These are phyloP conservation scores for Tephrocybe sp. DNA, from an alignment of 768 basidiomycete genomes.

Conservation along the genomic window DNA sequence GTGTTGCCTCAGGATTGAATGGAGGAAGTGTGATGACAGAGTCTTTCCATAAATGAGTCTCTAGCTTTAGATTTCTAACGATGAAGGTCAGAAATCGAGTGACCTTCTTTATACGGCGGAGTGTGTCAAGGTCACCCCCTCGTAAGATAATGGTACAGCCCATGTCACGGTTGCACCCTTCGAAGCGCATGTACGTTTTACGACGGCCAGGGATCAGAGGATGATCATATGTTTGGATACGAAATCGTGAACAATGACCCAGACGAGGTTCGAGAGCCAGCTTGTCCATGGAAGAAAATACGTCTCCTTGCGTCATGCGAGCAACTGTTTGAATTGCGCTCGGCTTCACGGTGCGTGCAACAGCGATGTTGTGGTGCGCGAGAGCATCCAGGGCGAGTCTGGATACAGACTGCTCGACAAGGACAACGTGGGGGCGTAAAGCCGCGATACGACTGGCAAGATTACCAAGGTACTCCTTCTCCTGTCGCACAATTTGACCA, in stretches of 20 bases:
- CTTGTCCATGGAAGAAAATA: conserved; percentile 95
- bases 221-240: conserved; percentile 94
- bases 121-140: conserved; percentile 79
- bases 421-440: conserved; percentile 86
- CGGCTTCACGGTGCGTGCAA: conserved; percentile 86
- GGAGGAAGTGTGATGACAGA: conserved; percentile 75
- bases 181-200: conserved; percentile 98
- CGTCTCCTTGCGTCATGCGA: conserved; percentile 93
- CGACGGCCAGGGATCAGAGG: conserved; percentile 88
- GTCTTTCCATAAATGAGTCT: conserved; percentile 93
- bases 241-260: conserved; percentile 84
- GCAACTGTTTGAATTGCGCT: conserved; percentile 86
- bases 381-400: conserved; percentile 87
- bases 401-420: conserved; percentile 91
- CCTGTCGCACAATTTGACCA: conserved; percentile 87
- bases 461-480: conserved; percentile 89
- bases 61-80: conserved; percentile 90
- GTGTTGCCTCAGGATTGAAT: conserved; percentile 66
- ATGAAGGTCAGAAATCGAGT: conserved; percentile 91
- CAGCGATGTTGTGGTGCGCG: conserved; percentile 81
- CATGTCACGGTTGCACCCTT: conserved; percentile 90
- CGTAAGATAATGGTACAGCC: conserved; percentile 93
- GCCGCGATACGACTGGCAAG: conserved; percentile 89
- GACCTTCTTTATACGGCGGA: conserved; percentile 88
- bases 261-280: conserved; percentile 86